Base-by-base conservation (phyloP, 2,329 filamentous ascomycete genomes). In the Ophiostoma novo-ulmi region DNA sequence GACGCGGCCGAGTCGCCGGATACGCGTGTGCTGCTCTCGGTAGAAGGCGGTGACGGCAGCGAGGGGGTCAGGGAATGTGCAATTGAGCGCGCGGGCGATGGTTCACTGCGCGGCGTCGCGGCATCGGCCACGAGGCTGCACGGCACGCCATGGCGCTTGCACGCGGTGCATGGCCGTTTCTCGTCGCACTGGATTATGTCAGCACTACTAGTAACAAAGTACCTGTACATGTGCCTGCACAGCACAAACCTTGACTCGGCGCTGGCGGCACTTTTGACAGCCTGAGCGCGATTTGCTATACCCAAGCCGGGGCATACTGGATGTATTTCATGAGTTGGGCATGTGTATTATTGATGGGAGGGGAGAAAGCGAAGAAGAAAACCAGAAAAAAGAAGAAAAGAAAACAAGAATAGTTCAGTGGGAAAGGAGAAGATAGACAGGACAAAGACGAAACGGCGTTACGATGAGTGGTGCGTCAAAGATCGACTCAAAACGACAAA, bases 251-350 rank as follows among this genome's bases (percentile, higher is more conserved):
- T 75, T 75, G 22, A 75, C 74, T 38, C 73, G 69, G 35, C 73
- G 71, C 69, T 75, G 73, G 6, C 73, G 70, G 67, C 74, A 74
- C 68, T 71, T 71, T 70, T 69, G 67, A 55, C 73, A 75, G 71
- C 74, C 73, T 39, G 71, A 74, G 31, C 73, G 72, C 71, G 73
- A 73, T 68, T 75, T 75, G 64, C 70, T 75, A 68, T 74, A 75
- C 31, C 73, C 74, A 36, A 75, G 70, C 41, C 74, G 69, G 52
- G 74, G 73, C 73, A 75, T 75, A 38, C 31, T 38, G 13, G 35
- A 64, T 26, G 52, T 64, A 64, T 64, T 35, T 35, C 61, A 64
- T 64, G 26, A n/a, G 35, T 35, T 64, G 52, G 52, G 26, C 52
- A 58, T 58, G 52, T 58, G 52, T 13, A 10, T 14, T 64, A 31